Evolutionary conservation across 2,329 filamentous ascomycete genomes (phyloP), one percentile per base, ranked within the genome.

Genomic region (Penicillium glabrum): DNA sequence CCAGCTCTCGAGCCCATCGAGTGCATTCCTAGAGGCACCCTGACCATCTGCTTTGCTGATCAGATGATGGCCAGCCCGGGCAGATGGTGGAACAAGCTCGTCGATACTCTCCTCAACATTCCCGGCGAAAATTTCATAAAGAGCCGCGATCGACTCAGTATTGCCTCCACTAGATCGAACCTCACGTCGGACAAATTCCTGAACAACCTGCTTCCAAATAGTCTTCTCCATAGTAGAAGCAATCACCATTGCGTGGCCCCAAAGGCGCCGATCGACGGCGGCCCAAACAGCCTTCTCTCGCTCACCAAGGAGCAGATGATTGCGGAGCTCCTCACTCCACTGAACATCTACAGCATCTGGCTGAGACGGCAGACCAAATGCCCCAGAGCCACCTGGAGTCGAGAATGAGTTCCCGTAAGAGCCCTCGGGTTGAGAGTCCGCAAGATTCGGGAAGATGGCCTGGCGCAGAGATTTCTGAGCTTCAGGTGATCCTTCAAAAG

Each of bases 61-160:
- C 77, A 99, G 89, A 72, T 96, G 91, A 64, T 97, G 86, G 1
- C 95, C 95, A 58, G 93, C 93, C 43, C 96, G 86, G 19, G 95
- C 95, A 63, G 96, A 96, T 3, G 89, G 88, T 5, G 95, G 93
- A 1, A 99, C 95, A 54, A 99, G 86, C 73, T 98, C 93, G 72
- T 99, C 95, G 16, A 98, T 88, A 63, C 92, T 96, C 66, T 99
- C 95, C 62, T 97, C 93, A 56, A 89, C 86, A 69, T 97, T 99
- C 0, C 95, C 93, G 24, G 93, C 95, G 59, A 99, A 88, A 1
- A 98, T 87, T 69, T 96, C 91, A 73, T 99, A 99, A 3, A 99
- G 78, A 0, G 93, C 91, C 29, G 93, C 93, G 46, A 99, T 81
- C 2, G 93, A 90, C 73, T 97, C 90, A 52, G 92, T 92, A 65